Conservation (phyloP, 192 early-diverging fungal genomes). For the Gonapodya prolifera region DNA sequence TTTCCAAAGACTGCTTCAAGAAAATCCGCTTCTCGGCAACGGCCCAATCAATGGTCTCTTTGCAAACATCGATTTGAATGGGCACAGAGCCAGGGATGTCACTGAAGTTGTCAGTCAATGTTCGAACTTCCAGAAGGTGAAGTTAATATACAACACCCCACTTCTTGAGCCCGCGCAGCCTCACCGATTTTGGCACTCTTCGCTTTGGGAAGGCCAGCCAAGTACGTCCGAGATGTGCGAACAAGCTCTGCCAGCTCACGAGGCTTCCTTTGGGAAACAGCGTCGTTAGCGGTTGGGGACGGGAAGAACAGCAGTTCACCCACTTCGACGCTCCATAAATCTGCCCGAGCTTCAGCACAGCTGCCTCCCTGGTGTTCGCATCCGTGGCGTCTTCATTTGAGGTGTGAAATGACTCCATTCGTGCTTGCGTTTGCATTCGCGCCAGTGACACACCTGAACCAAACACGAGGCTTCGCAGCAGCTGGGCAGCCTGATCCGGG, state of each 20-base stretch:
- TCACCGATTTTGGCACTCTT: slow-evolving; percentile 90
- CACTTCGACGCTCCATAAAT: slow-evolving; percentile 57
- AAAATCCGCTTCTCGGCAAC: slow-evolving; percentile 84
- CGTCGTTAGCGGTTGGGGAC: neutral
- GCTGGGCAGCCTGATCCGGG: neutral
- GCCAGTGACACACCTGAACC: too few relatives aligned
- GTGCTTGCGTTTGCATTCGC: too few relatives aligned
- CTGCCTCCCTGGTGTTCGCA: slow-evolving; percentile 47
- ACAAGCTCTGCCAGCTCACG: slow-evolving; percentile 69
- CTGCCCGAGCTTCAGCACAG: slow-evolving; percentile 59
- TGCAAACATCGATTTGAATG: slow-evolving; percentile 86
- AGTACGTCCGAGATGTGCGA: slow-evolving; percentile 61
- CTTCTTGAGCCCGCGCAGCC: slow-evolving; percentile 9
- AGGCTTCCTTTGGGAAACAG: slow-evolving; percentile 38
- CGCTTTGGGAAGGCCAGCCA: slow-evolving; percentile 79
- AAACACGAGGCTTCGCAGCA: neutral
- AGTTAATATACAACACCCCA: neutral
- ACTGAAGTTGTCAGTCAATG: slow-evolving; percentile 72
- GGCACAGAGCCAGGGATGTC: slow-evolving; percentile 76
- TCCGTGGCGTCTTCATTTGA: slow-evolving; percentile 10
- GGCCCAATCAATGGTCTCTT: slow-evolving; percentile 90
- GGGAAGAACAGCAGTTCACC: neutral
- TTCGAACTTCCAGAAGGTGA: slow-evolving; percentile 43
- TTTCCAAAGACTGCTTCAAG: slow-evolving; percentile 90
- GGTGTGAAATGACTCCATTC: too few relatives aligned